Evolutionary conservation across 495 filamentous ascomycete genomes (phyloP), one percentile per base, ranked within the genome.

Genomic region (Tuber melanosporum): DNA sequence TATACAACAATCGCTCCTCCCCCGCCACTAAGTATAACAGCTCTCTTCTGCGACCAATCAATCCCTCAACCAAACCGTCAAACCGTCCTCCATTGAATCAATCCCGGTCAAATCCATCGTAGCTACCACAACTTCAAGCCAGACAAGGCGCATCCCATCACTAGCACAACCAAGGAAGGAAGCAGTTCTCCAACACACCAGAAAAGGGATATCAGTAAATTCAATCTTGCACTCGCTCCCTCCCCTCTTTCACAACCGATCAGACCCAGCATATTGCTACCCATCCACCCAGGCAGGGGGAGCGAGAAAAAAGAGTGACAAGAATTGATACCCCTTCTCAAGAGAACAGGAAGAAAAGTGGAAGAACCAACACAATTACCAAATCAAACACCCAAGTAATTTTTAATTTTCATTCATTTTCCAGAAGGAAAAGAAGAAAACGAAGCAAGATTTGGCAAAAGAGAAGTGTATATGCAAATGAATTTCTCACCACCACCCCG

Each of bases 31-130:
- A 57, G 49, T 22, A 26, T 57, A 57, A 22, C 49, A 57, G 9
- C 20, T 8, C 8, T 22, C n/a, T 22, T 57, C 26, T 5, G 26
- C 26, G 22, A 32, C 14, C 57, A 32, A 32, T 5, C 26, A 66
- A 32, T 66, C 22, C 20, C 20, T 26, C 22, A 57, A 7, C 20
- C 49, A 32, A 32, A 32, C 57, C 57, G 14, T 66, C 57, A 32
- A 66, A 17, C 57, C 57, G 22, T 66, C 57, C 57, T 66, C 57
- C 57, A n/a, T 66, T n/a, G 57, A 66, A 66, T 32, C n/a, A 32
- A 66, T 66, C 57, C 57, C 8, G 22, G 47, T n/a, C 49, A 57
- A 57, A 57, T 57, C 49, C 49, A 57, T 57, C 49, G 22, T 57
- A 57, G 20, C 20, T 49, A 66, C 26, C 6, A 1, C 32, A 66